Evolutionary conservation across 1,284 basidiomycete genomes (phyloP), one percentile per base, ranked within the genome.

Genomic region (Cerioporus squamosus): DNA sequence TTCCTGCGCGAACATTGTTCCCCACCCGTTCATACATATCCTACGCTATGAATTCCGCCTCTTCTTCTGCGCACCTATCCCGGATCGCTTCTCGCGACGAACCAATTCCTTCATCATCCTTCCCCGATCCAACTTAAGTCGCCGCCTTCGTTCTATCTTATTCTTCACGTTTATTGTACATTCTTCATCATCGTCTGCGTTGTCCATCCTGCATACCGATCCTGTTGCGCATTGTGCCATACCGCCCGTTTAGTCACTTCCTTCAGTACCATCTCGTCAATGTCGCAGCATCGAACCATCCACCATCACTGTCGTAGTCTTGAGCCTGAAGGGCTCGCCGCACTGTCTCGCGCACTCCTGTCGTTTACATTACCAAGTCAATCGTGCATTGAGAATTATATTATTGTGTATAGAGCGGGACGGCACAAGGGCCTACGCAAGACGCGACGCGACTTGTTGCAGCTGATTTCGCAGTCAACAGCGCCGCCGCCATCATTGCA

Each of bases 131-230:
- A 65, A 57, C 63, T 72, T 68, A 70, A 66, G 68, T 57, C 61
- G 52, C 57, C 62, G 60, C 69, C 64, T 70, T 72, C 71, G 58
- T 68, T 70, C 77, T 84, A 85, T 82, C 81, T 90, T 89, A 90
- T 90, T 88, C 81, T 83, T 87, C 84, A 87, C 62, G 77, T 82
- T 87, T 88, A 87, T 87, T 77, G 74, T 73, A 77, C 71, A 69
- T 72, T 69, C 68, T 67, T 67, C 65, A 43, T 51, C 65, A 43
- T 51, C 65, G 70, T 69, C 61, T 63, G 61, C 66, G 71, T 77
- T 72, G 73, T 63, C 58, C 66, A 55, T 68, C 44, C 50, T 44
- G 56, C 66, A 72, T 73, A 68, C 68, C 69, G 70, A 70, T 60
- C 67, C 65, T 53, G 66, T 58, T 66, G 67, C 68, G 66, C 71